phyloP scores from a whole-genome alignment of 2,329 filamentous ascomycete species.

The Simplicillium sp. region DNA sequence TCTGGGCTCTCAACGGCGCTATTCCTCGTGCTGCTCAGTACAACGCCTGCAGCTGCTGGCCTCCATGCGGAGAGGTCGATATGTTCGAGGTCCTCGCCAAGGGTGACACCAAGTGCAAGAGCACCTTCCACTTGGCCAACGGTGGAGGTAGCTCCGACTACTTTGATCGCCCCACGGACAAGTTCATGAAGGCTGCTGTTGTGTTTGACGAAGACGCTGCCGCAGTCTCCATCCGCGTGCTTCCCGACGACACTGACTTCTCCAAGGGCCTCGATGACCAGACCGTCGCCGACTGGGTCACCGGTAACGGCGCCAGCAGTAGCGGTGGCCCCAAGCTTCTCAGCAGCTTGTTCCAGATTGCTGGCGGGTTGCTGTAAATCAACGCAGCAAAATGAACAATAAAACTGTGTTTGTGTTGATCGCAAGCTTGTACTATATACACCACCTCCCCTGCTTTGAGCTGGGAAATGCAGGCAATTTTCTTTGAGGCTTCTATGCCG shows the following conservation, averaged over 20 bases:
- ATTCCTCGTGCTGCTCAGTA: constrained; percentile 66
- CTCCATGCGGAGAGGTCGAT: constrained; percentile 65
- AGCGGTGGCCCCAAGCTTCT: constrained; percentile 3
- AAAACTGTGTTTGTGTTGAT: too few species aligned
- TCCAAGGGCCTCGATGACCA: constrained; percentile 24
- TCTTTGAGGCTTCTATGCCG: too few species aligned
- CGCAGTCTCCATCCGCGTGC: constrained; percentile 45
- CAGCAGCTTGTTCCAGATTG: constrained; percentile 15
- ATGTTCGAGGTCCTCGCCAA: constrained; percentile 60
- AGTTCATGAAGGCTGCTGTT: constrained; percentile 54
- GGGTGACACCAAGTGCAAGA: constrained; percentile 59
- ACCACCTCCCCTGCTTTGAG: too few species aligned
- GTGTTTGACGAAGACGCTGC: constrained; percentile 45
- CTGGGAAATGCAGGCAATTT: too few species aligned
- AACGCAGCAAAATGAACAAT: neutral
- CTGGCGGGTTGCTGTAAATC: constrained; percentile 2
- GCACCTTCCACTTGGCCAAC: constrained; percentile 56
- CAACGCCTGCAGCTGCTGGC: constrained; percentile 65
- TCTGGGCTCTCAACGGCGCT: constrained; percentile 67
- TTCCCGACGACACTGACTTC: constrained; percentile 33
- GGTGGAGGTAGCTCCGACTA: constrained; percentile 61
- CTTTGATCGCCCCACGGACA: constrained; percentile 54
- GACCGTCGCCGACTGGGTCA: constrained; percentile 25
- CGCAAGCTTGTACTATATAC: too few species aligned
- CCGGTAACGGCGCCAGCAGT: constrained; percentile 7